A percentile compares a stretch with the other conserved stretches of the same genome.
These are phyloP conservation scores for Pythium brassicae DNA, from an alignment of 352 stramenopile species.

Conservation along the genomic window DNA sequence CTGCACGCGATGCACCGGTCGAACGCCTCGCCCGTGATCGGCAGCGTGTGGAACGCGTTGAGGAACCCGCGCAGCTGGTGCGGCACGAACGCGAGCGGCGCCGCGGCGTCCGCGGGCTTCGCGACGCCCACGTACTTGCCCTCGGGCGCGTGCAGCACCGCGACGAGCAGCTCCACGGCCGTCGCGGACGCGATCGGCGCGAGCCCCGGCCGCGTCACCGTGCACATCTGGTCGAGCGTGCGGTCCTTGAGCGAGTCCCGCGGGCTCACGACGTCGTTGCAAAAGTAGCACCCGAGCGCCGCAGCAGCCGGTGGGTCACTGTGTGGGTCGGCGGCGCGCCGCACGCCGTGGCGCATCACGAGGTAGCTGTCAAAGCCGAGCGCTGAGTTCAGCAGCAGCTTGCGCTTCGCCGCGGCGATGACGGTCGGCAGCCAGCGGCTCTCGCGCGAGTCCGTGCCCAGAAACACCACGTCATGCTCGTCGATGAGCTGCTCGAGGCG, in stretches of 20 bases:
- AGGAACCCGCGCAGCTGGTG: conserved; percentile 96
- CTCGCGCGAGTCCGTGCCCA: conserved; percentile 98
- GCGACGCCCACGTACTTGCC: conserved; percentile 66
- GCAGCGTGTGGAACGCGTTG: conserved; percentile 83
- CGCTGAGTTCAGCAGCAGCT: conserved; percentile 79
- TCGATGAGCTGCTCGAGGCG: conserved; percentile 89
- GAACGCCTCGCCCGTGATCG: conserved; percentile 90
- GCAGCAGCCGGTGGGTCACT: neutral
- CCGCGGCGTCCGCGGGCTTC: conserved; percentile 40
- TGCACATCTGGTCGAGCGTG: conserved; percentile 99
- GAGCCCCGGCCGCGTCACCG: conserved; percentile 96
- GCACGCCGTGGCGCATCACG: conserved; percentile 95
- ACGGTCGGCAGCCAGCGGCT: conserved; percentile 98
- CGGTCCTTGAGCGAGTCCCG: conserved; percentile 96
- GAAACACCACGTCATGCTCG: conserved; percentile 94
- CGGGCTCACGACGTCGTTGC: conserved; percentile 98
- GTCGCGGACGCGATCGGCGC: conserved; percentile 90
- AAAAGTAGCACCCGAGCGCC: conserved; percentile 98
- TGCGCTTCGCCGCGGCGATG: conserved; percentile 90
- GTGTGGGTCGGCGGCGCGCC: neutral
- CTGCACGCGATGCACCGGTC: conserved; percentile 96
- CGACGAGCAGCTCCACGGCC: conserved; percentile 95
- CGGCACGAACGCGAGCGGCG: conserved; percentile 83
- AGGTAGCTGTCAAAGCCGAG: conserved; percentile 97
- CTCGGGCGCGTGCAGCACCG: conserved; percentile 91